Base-by-base conservation (phyloP, 2,329 filamentous ascomycete species). In the Ophiostoma sp. region DNA sequence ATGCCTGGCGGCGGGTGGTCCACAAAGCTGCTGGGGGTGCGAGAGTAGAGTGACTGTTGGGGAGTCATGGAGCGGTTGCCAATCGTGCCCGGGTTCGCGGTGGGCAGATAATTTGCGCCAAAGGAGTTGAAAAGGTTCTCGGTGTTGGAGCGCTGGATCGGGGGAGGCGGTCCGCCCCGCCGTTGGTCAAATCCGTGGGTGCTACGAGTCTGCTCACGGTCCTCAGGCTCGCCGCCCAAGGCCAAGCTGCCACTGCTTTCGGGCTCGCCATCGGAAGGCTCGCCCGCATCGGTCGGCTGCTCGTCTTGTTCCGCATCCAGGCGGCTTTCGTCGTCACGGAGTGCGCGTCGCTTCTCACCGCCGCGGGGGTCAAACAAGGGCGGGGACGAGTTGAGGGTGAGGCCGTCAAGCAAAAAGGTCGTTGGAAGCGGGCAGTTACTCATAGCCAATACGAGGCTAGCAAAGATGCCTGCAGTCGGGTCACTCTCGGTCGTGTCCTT, bases 141-240 rank as follows among this genome's bases (percentile, higher is more conserved):
- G 39, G 83, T 81, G 74, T 81, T 84, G 71, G 85, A 85, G 77
- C 92, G 88, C 78, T 95, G 92, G 45, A 93, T 92, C 11, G 94
- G 93, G 2, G 92, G 91, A 78, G 94, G 93, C 8, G 93, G 90
- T 15, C 89, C 89, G 74, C 90, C 89, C 69, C 90, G 88, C 75
- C 90, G 87, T 74, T 89, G 87, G 59, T 87, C 86, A 55, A 87
- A 87, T 64, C 81, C 80, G 77, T 87, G 84, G 52, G 82, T 82
- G 69, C 89, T 87, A 22, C 85, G 84, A 22, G 82, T 79, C 61
- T 83, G 82, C 28, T 93, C 91, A 75, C 88, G 87, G 77, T 97
- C 94, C 80, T 98, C 95, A 0, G 95, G 95, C 80, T 98, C 95
- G 59, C 95, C 95, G 73, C 95, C 95, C 22, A 98, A 87, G 74